phyloP scores from a whole-genome alignment of 345 rosid species.

The Eucalyptus tenuipes region DNA sequence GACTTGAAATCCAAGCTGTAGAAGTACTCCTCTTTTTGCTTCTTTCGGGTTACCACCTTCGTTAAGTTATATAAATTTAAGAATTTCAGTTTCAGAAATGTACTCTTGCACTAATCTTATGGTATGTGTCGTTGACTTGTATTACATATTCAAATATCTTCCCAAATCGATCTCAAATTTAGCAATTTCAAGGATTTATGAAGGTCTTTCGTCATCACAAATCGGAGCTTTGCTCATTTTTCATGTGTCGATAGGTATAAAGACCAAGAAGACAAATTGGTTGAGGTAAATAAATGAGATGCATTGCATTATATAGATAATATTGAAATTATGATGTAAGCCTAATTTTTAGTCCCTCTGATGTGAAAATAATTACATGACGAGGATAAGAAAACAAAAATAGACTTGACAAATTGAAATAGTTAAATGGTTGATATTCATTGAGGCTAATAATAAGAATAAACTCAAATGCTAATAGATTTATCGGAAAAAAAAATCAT shows the following conservation, averaged over 20 bases:
- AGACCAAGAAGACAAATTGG: not conserved
- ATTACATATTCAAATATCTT: not conserved
- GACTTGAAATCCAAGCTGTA: not conserved
- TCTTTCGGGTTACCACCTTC: not conserved
- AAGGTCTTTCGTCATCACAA: accelerated
- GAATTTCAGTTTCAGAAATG: not conserved
- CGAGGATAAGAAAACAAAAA: not conserved
- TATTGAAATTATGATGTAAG: not conserved
- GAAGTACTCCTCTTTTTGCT: not conserved
- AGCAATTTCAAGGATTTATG: not conserved
- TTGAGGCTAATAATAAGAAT: not conserved
- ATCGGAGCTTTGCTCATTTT: not conserved
- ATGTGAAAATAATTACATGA: not conserved
- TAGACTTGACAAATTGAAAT: not conserved
- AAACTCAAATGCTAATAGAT: not conserved
- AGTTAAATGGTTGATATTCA: not conserved
- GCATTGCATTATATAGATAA: not conserved
- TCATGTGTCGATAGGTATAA: not conserved
- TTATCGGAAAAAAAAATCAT: not conserved
- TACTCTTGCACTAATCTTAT: accelerated
- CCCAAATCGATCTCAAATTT: not conserved
- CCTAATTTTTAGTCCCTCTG: not conserved
- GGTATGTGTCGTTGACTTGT: not conserved
- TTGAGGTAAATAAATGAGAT: not conserved
- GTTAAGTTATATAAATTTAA: not conserved